Base-by-base conservation (phyloP, 768 basidiomycete species). In the Mycena metata region DNA sequence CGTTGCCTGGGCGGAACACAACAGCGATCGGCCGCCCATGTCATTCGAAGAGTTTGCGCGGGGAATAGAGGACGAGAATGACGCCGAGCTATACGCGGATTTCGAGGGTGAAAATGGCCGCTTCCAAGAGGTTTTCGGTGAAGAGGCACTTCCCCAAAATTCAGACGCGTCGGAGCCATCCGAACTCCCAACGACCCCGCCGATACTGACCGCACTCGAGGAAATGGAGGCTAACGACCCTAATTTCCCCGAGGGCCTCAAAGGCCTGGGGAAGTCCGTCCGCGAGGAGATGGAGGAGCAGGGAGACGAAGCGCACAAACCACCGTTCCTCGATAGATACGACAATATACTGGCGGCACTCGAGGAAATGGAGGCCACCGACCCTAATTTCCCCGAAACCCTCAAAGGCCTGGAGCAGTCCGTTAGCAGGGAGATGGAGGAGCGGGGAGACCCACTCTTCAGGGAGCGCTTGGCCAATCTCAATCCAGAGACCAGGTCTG, bases 11-110 rank as follows among this genome's bases (percentile, higher is more conserved):
- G 33, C 21, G 13, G 33, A 12, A 13, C 59, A 42, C 24, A 10
- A 9, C 42, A 16, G 16, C 33, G 11, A 51, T 5, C 30, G 30
- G 36, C 15, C 41, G 11, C 62, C 59, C 21, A 30, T 66, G 24
- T 47, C 70, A 9, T 69, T 69, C 67, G 70, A 72, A 54, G 30
- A 52, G 42, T 72, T 72, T 56, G 24, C 43, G 26, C 21, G 54
- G 42, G 21, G 30, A 7, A 5, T 67, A n/a, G 55, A 46, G 59
- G 39, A 39, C 2, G 39, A 39, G 39, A 39, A 10, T 39, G 39
- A 39, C 9, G 39, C 10, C 39, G 39, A 39, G 39, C 39, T 39
- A 39, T 39, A 39, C 39, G 39, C 10, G 39, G 39, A 43, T 12
- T 55, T 35, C 21, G 42, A 46, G 30, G 11, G 26, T 5, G 8